Evolutionary conservation across 1,284 basidiomycete genomes (phyloP), one percentile per base, ranked within the genome.

Genomic region (Trichosporon asahii): DNA sequence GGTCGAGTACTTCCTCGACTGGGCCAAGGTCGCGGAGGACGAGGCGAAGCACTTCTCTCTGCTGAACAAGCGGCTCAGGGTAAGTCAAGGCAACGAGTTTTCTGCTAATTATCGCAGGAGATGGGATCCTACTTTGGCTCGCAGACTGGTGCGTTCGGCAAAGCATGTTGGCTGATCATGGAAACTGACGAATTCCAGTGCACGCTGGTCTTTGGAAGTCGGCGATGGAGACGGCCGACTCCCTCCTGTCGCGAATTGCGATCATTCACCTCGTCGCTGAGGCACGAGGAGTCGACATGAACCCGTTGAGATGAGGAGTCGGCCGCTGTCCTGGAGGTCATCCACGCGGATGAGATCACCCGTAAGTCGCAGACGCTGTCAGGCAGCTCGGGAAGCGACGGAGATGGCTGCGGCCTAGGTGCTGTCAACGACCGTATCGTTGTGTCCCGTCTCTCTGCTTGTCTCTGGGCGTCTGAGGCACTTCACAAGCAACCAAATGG

Each of bases 181-280:
- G 1, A n/a, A 33, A 21, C 57, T 49, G 2, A 64, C 46, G 14
- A 0, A 33, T 25, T 8, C 23, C 85, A 91, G 89, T 92, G 1
- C 91, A 92, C 76, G 90, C 90, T 0, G 88, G 88, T 0, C 87
- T 94, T 4, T 94, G 92, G 93, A 89, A 93, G 70, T 91, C 90
- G 3, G 93, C 93, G 0, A 85, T 86, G 15, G 87, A 89, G 64
- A 95, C 93, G 0, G 88, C 88, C 2, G 80, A 88, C 66, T 92
- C 90, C 1, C 86, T 95, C 35, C 88, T 89, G 40, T 86, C 92
- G 0, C 87, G 93, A 2, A 88, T 95, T 29, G 91, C 91, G 1
- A 94, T 95, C 80, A 93, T 95, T 74, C 93, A 94, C 77, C 88
- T 95, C 33, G 93, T 95, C 0, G 93, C 94, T 78, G 93, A 95